phyloP scores from a whole-genome alignment of 495 filamentous ascomycete genomes.

The Trichoderma reesei region DNA sequence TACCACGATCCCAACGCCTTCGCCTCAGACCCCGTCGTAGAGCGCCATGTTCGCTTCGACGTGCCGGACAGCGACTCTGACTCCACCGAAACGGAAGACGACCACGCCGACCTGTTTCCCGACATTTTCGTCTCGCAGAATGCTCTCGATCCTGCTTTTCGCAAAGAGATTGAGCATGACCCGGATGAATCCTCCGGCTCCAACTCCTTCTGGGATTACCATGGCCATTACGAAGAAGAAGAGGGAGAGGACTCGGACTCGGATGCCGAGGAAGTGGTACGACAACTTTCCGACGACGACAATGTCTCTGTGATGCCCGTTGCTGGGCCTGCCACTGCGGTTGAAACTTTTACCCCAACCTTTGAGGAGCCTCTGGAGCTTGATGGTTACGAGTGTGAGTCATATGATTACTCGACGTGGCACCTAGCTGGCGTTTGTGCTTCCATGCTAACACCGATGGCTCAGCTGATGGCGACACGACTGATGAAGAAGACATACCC shows the following conservation, averaged over 20 bases:
- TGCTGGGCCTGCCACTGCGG: not conserved
- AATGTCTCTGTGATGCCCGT: not conserved
- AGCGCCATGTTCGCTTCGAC: slow-evolving; percentile 44
- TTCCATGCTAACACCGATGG: not conserved
- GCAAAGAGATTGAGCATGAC: slow-evolving; percentile 58
- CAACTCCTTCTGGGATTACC: slow-evolving; percentile 37
- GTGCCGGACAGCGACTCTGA: slow-evolving; percentile 37
- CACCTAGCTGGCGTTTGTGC: not conserved
- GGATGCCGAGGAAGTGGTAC: slow-evolving; percentile 18
- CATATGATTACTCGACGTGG: slow-evolving; percentile 19
- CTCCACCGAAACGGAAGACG: slow-evolving; percentile 36
- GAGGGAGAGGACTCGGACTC: slow-evolving; percentile 19
- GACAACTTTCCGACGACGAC: slow-evolving; percentile 19
- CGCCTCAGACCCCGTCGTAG: slow-evolving; percentile 5
- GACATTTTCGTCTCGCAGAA: slow-evolving; percentile 65
- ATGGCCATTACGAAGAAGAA: slow-evolving; percentile 20
- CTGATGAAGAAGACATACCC: slow-evolving; percentile 63
- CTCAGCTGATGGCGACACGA: slow-evolving; percentile 75
- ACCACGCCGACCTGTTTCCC: slow-evolving; percentile 47
- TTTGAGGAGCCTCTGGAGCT: slow-evolving; percentile 38
- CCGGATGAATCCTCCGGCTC: slow-evolving; percentile 38
- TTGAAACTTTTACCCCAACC: not conserved
- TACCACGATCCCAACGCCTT: slow-evolving; percentile 34
- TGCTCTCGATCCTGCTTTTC: slow-evolving; percentile 56
- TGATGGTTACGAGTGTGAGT: slow-evolving; percentile 76